phyloP scores from a whole-genome alignment of 148 eudicot genomes.

The Silene latifolia region DNA sequence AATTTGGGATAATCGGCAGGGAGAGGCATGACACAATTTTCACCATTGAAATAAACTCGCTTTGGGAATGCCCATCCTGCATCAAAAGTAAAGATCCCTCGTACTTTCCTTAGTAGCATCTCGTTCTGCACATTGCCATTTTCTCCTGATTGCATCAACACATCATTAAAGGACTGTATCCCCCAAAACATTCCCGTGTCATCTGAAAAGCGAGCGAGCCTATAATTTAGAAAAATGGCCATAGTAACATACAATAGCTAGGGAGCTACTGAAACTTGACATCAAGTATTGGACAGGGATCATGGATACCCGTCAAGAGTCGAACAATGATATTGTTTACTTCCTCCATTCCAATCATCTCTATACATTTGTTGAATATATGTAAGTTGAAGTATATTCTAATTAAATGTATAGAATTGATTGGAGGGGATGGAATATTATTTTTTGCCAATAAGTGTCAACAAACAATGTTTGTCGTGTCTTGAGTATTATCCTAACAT shows the following conservation, averaged over 20 bases:
- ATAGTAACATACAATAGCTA: too few species aligned
- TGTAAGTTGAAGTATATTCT: too few species aligned
- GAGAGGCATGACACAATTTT: conserved; percentile 83
- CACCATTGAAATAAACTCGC: conserved; percentile 73
- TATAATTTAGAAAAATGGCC: too few species aligned
- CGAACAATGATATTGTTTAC: too few species aligned
- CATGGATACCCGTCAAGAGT: too few species aligned
- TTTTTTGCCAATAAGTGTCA: too few species aligned
- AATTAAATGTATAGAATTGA: too few species aligned
- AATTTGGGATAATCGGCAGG: conserved; percentile 69
- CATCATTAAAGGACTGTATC: conserved; percentile 64
- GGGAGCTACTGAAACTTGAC: neutral
- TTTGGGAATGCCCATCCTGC: conserved; percentile 92
- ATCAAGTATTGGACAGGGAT: neutral
- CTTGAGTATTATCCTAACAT: too few species aligned
- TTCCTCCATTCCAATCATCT: too few species aligned
- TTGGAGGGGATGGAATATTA: too few species aligned
- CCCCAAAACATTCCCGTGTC: conserved; percentile 90
- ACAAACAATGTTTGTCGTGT: too few species aligned
- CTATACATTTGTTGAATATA: too few species aligned
- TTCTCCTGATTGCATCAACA: conserved; percentile 61
- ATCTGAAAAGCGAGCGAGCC: conserved; percentile 36
- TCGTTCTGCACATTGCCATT: conserved; percentile 74
- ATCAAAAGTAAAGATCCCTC: conserved; percentile 51
- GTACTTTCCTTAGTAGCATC: conserved; percentile 57